Evolutionary conservation across 345 rosid species (phyloP), one percentile per base, ranked within the genome.

Genomic region (Sapria himalayana): DNA sequence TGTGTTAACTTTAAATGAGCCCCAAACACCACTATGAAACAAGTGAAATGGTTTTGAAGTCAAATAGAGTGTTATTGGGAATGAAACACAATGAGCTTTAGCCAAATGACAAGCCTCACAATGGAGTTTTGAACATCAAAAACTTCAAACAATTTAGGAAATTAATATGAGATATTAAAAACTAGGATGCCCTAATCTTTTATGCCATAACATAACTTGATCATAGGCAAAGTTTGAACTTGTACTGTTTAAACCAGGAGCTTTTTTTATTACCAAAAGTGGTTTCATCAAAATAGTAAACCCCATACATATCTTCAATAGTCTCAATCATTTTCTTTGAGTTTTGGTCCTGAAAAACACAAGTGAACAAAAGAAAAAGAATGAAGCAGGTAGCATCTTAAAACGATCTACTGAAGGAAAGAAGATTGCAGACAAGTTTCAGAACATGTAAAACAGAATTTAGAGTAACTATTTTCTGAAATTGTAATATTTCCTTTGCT

Each of bases 41-140:
- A 25, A 24, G 17, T 25, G 17, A 41, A 41, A 24, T 24, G n/a
- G 46, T 25, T 25, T 41, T 14, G 22, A 41, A 12, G 33, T 13
- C 1, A 3, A 23, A 20, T 38, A 20, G 1, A 16, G 10, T 38
- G 19, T 38, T 17, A 19, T 7, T 38, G 4, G 16, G 13, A 20
- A 38, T 8, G 42, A 2, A 38, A 38, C 25, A 38, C 5, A 11
- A n/a, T 9, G 22, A 10, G 7, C 18, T 7, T 15, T 42, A 4
- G 3, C 4, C 29, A 24, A 25, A 25, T 17, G 14, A 25, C 34
- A 25, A 15, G 9, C 19, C 29, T 42, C 34, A 25, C 34, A 42
- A 1, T 4, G 24, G 10, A 25, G 7, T n/a, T 42, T 9, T 2
- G 21, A 11, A 17, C 15, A 25, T 24, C 12, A 15, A 25, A 3